Evolutionary conservation across 805 yeast genomes (phyloP), one percentile per base, ranked within the genome.

Genomic region (Wickerhamomyces sydowiorum): DNA sequence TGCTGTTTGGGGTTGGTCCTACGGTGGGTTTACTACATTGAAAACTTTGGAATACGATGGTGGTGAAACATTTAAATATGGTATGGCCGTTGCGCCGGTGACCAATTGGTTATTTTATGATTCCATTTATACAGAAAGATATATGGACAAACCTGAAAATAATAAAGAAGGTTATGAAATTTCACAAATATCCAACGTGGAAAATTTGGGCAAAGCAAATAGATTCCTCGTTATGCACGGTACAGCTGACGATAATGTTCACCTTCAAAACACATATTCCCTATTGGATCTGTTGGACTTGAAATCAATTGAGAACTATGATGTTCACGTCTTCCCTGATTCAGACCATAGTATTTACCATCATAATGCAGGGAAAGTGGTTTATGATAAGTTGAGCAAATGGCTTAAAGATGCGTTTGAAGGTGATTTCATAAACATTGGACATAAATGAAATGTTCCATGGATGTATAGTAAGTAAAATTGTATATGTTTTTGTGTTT

Each of bases 1-100:
- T 8, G 95, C 96, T 0, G 75, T 91, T 44, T 93, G 97, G 95
- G 99, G 99, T 13, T 93, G 99, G 99, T 86, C 96, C 13, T 93
- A 91, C 59, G 99, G 99, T 38, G 99, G 99, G 0, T 93, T 80
- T 60, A 75, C 89, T 65, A 88, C 99, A 0, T 70, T 93, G 49
- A 91, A 90, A 64, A 84, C 96, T 0, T 65, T 93, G 39, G 97
- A 93, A 62, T 70, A 70, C 24, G 99, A 93, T 61, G 69, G 66
- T 1, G 87, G 88, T 20, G 65, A 76, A 29, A 75, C 78, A 12
- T 90, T 93, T 70, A 78, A 78, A 48, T 93, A 80, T 60, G 98
- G 98, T 7, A 82, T 90, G 75, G 84, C 98, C 0, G 98, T 93
- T 22, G 99, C 99, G 0, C 99, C 99, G 1, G 99, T 93, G 5